Percentiles rank a stretch among this genome's conserved stretches.
phyloP scores from a whole-genome alignment of 2,329 filamentous ascomycete species.

The Teratosphaeriaceae sp. region DNA sequence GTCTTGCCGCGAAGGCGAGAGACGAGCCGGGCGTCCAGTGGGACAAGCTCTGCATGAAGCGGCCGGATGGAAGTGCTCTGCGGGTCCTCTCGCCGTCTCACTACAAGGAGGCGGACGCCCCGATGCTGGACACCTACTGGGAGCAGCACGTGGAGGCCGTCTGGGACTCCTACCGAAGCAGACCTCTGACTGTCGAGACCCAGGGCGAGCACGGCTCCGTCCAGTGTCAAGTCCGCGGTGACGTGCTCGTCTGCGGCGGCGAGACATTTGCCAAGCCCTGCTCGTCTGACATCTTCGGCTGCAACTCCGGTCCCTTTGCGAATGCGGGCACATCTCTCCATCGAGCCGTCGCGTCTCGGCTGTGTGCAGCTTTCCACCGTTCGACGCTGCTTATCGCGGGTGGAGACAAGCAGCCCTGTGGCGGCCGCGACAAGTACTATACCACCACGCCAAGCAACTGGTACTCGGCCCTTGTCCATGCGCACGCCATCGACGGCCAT shows the following conservation, averaged over 20 bases:
- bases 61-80: slow-evolving; percentile 24
- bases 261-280: slow-evolving; percentile 47
- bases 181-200: slow-evolving; percentile 52
- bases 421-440: slow-evolving; percentile 40
- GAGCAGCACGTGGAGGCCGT: slow-evolving; percentile 42
- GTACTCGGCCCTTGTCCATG: slow-evolving; percentile 51
- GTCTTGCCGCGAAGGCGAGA: slow-evolving; percentile 45
- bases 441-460: slow-evolving; percentile 35
- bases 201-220: neutral
- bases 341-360: slow-evolving; percentile 56
- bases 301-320: slow-evolving; percentile 54
- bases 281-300: slow-evolving; percentile 57
- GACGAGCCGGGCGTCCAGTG: slow-evolving; percentile 49
- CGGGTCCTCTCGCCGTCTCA: slow-evolving; percentile 35
- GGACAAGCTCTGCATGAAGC: slow-evolving; percentile 50
- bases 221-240: slow-evolving; percentile 39
- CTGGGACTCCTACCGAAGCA: slow-evolving; percentile 38
- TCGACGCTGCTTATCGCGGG: slow-evolving; percentile 51
- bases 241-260: slow-evolving; percentile 34
- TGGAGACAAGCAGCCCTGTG: slow-evolving; percentile 31
- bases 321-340: slow-evolving; percentile 27
- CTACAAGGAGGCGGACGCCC: slow-evolving; percentile 33
- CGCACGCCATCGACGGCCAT: slow-evolving; percentile 48
- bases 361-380: slow-evolving; percentile 67
- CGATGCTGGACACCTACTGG: slow-evolving; percentile 43